Base-by-base conservation (phyloP, 805 yeast genomes). In the Clavispora vitiphila region DNA sequence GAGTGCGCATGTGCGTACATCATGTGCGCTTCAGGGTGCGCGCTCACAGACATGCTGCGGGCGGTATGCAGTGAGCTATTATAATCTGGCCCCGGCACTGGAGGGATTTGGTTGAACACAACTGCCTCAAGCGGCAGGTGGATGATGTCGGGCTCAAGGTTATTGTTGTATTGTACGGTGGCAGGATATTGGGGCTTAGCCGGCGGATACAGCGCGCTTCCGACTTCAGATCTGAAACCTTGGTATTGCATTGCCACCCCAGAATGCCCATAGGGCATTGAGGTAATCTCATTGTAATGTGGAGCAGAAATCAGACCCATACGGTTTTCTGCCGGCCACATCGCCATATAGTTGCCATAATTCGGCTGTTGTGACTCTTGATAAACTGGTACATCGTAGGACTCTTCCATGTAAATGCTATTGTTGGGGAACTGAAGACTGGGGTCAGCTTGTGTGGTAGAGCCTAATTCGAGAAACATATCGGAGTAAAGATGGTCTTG, bases 11-110 rank as follows among this genome's bases (percentile, higher is more conserved):
- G 15, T 9, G 18, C 31, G 11, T 27, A 27, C 31, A 79, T 71
- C 26, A 74, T 66, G 49, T 64, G 75, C 25, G 63, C 46, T 21
- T 29, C 39, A 3, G 39, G 42, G 31, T 15, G 15, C 18, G 31
- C 31, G n/a, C 31, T 12, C 7, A 15, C 19, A 6, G 31, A 27
- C 31, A 7, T 27, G 19, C 31, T 27, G 18, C 31, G 31, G 12
- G 10, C 31, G 20, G 19, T 19, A 27, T 27, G 31, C 12, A 3
- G 31, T 14, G 18, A 11, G 26, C 11, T 24, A 8, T 27, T 8
- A 8, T 15, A 27, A 8, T 10, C 10, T 19, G 19, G 8, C 19
- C 12, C 19, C 10, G 31, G 11, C 20, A 16, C 15, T 4, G 11
- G 15, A 12, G 15, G 4, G 29, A 12, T 4, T 12, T 5, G 15